Conservation (phyloP, 1,284 basidiomycete genomes). For the Hemileia vastatrix region DNA sequence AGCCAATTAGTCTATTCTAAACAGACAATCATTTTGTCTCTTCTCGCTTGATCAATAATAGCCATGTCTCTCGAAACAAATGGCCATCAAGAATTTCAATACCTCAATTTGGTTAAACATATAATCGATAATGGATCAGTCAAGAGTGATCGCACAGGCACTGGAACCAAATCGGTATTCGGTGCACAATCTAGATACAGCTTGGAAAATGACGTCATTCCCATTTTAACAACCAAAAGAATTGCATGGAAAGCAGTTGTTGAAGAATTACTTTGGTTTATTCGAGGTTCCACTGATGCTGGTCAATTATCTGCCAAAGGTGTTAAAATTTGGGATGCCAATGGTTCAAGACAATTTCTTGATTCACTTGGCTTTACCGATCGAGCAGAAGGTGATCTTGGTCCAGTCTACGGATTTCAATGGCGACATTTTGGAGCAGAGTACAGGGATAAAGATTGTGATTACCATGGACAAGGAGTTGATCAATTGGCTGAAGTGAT, state of each 20-base stretch:
- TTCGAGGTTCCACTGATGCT: constrained; percentile 75
- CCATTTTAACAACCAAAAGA: constrained; percentile 87
- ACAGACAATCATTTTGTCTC: too few species aligned
- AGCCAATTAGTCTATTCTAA: too few species aligned
- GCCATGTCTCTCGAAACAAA: too few species aligned
- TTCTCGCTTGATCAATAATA: too few species aligned
- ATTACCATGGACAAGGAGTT: constrained; percentile 80
- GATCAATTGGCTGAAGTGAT: constrained; percentile 87
- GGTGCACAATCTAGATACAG: constrained; percentile 82
- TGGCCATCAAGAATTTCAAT: constrained; percentile 62
- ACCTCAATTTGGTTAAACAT: constrained; percentile 65
- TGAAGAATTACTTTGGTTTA: constrained; percentile 94
- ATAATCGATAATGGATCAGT: constrained; percentile 64
- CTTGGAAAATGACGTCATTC: constrained; percentile 61
- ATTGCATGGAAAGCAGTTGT: constrained; percentile 85
- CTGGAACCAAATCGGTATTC: constrained; percentile 79
- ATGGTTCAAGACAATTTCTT: constrained; percentile 78
- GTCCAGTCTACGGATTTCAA: constrained; percentile 96
- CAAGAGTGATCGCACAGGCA: constrained; percentile 81
- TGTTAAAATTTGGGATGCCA: constrained; percentile 96
- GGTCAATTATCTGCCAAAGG: constrained; percentile 67
- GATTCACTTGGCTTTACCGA: constrained; percentile 71
- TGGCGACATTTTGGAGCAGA: constrained; percentile 95
- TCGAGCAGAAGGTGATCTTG: constrained; percentile 78
- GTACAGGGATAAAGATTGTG: constrained; percentile 67